A percentile compares a stretch with the other conserved stretches of the same genome.
phyloP scores from a whole-genome alignment of 345 rosid genomes.

The Eutrema heterophyllum region DNA sequence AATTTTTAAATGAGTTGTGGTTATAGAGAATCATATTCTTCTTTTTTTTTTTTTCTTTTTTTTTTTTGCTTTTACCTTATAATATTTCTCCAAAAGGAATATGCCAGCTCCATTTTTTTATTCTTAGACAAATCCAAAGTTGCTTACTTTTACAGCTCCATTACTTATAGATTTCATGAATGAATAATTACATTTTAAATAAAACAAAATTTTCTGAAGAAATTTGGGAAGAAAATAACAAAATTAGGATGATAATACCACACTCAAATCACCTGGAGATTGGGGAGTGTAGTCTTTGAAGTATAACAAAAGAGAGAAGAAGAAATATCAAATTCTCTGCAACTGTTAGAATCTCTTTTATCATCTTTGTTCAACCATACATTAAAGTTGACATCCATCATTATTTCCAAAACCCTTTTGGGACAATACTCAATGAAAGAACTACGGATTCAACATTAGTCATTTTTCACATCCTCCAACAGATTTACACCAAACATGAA shows the following conservation, averaged over 20 bases:
- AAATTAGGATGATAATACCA: background rate
- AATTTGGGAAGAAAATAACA: background rate
- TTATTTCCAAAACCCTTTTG: conserved; percentile 6
- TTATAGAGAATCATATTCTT: conserved; percentile 11
- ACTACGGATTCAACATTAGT: conserved; percentile 2
- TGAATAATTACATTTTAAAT: too few relatives aligned
- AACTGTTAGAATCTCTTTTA: background rate
- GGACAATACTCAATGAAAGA: background rate
- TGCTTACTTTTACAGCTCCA: background rate
- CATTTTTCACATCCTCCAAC: background rate
- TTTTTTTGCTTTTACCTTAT: background rate
- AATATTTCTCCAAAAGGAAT: background rate
- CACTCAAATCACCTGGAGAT: background rate
- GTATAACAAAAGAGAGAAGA: background rate
- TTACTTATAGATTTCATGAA: background rate
- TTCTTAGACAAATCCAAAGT: background rate
- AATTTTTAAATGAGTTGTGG: background rate
- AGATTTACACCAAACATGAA: conserved; percentile 1
- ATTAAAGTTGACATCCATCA: background rate
- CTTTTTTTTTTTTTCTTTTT: background rate
- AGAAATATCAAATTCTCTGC: background rate
- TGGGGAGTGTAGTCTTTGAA: background rate
- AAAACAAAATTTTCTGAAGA: background rate
- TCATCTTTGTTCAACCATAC: background rate
- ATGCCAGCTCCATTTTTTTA: background rate